Percentiles rank a stretch among this genome's conserved stretches.
Conservation (phyloP, 345 rosid species). For the Arabidopsis arenosa region DNA sequence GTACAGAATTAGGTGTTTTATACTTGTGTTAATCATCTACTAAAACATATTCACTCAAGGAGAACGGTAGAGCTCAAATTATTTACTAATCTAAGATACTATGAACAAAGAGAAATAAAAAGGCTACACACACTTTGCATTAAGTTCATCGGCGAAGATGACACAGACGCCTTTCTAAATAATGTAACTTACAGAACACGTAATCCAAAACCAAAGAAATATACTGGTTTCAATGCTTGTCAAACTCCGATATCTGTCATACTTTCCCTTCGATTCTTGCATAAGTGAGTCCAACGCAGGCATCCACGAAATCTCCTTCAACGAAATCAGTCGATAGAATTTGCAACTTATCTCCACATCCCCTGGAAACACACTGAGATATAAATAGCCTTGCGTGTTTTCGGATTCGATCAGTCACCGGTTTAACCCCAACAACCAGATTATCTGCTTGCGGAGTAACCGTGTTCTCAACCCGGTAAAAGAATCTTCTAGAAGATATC, state of each 20-base stretch:
- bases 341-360: constrained; percentile 65
- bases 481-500: constrained; percentile 57
- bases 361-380: constrained; percentile 56
- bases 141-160: neutral
- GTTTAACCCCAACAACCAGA: constrained; percentile 68
- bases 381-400: constrained; percentile 75
- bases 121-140: neutral
- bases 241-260: neutral
- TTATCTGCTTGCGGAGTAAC: constrained; percentile 77
- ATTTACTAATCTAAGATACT: neutral
- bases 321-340: constrained; percentile 81
- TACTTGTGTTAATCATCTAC: neutral
- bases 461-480: constrained; percentile 83
- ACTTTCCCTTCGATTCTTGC: constrained; percentile 66
- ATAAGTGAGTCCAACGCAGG: constrained; percentile 67
- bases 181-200: neutral
- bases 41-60: neutral
- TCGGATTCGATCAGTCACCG: constrained; percentile 66
- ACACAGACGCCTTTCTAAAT: neutral
- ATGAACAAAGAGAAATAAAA: neutral
- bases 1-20: neutral
- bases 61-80: neutral
- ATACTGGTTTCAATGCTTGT: neutral
- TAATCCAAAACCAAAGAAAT: neutral
- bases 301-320: constrained; percentile 80